phyloP scores from a whole-genome alignment of 331 rosid genomes.

The Pyrus hybrid region DNA sequence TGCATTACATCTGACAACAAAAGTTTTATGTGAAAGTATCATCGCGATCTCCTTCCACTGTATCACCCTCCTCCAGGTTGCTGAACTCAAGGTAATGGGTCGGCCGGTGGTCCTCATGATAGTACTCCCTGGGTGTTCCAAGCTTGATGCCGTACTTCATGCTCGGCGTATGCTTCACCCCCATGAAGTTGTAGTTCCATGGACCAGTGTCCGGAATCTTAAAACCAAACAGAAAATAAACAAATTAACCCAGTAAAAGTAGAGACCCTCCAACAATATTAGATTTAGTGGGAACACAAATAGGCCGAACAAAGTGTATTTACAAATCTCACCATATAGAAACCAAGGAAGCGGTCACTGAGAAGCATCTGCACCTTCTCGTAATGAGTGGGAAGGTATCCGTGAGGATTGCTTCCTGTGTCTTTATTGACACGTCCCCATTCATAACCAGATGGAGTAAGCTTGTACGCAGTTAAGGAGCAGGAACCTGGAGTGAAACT shows the following conservation, averaged over 20 bases:
- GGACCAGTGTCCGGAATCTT: constrained; percentile 92
- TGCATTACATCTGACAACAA: background rate
- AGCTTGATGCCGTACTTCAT: constrained; percentile 91
- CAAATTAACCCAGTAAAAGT: background rate
- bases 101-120: constrained; percentile 91
- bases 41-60: constrained; percentile 77
- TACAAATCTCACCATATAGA: constrained; percentile 67
- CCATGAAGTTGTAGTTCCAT: constrained; percentile 98
- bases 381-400: constrained; percentile 93
- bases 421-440: constrained; percentile 98
- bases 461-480: constrained; percentile 88
- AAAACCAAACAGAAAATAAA: constrained; percentile 2
- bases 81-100: constrained; percentile 94
- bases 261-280: background rate
- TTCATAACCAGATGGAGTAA: constrained; percentile 90
- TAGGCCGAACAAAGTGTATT: too few species aligned
- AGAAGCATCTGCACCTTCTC: constrained; percentile 99
- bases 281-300: background rate
- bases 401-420: constrained; percentile 93
- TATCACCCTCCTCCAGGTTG: constrained; percentile 88
- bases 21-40: constrained; percentile 51
- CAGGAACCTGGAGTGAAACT: constrained; percentile 98
- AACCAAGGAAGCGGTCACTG: constrained; percentile 91
- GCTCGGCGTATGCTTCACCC: constrained; percentile 82
- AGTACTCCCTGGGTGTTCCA: constrained; percentile 83